phyloP scores from a whole-genome alignment of 306 rosid genomes.

The Quercus dentata region DNA sequence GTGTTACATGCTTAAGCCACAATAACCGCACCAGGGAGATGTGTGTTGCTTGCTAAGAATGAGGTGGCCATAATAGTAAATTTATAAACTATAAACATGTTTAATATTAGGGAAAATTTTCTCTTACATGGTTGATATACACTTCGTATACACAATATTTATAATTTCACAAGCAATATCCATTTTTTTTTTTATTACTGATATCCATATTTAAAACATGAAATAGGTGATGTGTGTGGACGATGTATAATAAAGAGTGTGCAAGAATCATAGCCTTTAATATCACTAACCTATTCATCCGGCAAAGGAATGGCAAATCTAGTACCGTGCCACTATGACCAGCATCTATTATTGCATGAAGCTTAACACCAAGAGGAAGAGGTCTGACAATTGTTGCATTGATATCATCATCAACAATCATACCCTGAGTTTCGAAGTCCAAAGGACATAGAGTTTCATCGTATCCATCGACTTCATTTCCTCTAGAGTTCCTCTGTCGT shows the following conservation, averaged over 20 bases:
- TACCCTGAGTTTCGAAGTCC: slow-evolving; percentile 98
- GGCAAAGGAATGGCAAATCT: slow-evolving; percentile 93
- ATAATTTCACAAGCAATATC: fast-evolving
- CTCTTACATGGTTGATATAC: too few species aligned
- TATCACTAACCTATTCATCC: slow-evolving; percentile 78
- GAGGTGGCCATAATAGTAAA: too few species aligned
- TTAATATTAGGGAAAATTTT: background rate
- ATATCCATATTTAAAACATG: too few species aligned
- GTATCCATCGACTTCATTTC: slow-evolving; percentile 91
- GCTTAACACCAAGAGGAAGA: slow-evolving; percentile 79
- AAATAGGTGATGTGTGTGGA: too few species aligned
- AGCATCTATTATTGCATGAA: slow-evolving; percentile 93
- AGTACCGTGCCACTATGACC: slow-evolving; percentile 96
- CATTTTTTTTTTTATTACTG: fast-evolving
- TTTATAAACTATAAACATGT: background rate
- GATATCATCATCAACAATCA: slow-evolving; percentile 97
- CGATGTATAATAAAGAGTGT: fast-evolving
- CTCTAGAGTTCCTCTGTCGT: slow-evolving; percentile 73
- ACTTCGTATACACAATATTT: too few species aligned
- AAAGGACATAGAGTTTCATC: slow-evolving; percentile 95
- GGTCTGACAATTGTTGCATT: slow-evolving; percentile 76
- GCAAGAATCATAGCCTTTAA: too few species aligned
- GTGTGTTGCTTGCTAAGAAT: too few species aligned
- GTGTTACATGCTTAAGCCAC: too few species aligned
- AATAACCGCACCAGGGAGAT: too few species aligned